phyloP scores from a whole-genome alignment of 495 filamentous ascomycete genomes.

The Astrothelium macrocarpum region DNA sequence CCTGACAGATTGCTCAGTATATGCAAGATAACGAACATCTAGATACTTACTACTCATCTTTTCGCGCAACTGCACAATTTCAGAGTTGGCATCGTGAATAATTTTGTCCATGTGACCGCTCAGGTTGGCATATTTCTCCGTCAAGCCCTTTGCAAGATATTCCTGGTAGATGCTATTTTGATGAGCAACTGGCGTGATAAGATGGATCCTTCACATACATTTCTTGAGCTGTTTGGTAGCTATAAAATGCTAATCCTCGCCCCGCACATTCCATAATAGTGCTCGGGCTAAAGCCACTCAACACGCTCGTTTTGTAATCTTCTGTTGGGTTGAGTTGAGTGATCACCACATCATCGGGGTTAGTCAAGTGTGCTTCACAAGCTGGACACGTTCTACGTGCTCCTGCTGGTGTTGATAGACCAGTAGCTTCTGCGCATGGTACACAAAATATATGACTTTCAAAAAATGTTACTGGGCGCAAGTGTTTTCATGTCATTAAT shows the following conservation, averaged over 20 bases:
- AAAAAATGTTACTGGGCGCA: constrained; percentile 17
- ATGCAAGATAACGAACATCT: not conserved
- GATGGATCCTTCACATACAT: constrained; percentile 46
- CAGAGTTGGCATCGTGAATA: constrained; percentile 69
- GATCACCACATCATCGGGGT: constrained; percentile 68
- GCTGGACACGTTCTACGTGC: constrained; percentile 64
- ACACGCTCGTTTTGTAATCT: constrained; percentile 85
- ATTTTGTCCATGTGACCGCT: constrained; percentile 69
- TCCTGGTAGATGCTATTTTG: constrained; percentile 68
- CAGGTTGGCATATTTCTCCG: constrained; percentile 62
- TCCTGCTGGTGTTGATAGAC: constrained; percentile 50
- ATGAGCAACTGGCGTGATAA: not conserved
- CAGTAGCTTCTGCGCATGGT: constrained; percentile 58
- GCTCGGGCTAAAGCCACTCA: constrained; percentile 75
- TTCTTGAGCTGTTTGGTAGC: constrained; percentile 84
- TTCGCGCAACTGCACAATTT: constrained; percentile 58
- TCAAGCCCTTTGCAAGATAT: constrained; percentile 58
- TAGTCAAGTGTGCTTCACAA: constrained; percentile 59
- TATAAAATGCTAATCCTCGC: constrained; percentile 77
- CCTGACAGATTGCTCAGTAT: constrained; percentile 34
- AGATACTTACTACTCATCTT: constrained; percentile 43
- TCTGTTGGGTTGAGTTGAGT: constrained; percentile 75
- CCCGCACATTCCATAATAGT: constrained; percentile 87
- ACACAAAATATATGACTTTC: constrained; percentile 79
- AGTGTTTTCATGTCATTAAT: constrained; percentile 2